Evolutionary conservation across 1,139 yeast genomes (phyloP), one percentile per base, ranked within the genome.

Genomic region (Hyphopichia burtonii): DNA sequence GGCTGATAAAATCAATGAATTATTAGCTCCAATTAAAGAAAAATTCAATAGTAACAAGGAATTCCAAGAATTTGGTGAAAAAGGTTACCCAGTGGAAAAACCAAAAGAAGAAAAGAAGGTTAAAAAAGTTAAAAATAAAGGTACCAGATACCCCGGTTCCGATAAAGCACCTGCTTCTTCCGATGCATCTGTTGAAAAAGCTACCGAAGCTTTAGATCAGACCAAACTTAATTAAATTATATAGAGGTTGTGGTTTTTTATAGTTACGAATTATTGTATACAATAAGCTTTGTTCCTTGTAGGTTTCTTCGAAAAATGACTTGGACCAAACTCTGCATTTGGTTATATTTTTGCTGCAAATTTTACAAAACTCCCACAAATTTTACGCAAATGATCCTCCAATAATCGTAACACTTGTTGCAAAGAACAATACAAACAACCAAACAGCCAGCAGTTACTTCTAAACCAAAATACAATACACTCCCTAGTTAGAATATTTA

Each of bases 61-160:
- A 52, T 90, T 87, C 71, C 86, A 81, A 65, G 86, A 80, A 46
- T 82, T 91, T 34, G 82, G 78, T 58, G 74, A 67, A 18, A 78
- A 82, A 55, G 99, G 97, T 37, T 94, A 94, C 73, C 96, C 97
- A 40, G 85, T 78, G 3, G 88, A 79, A 25, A 80, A 71, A 23
- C 76, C 75, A 39, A 80, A 78, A 55, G 69, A 68, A 51, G 84
- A 82, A 67, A 83, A 83, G 67, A 85, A 81, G 65, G 83, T 73
- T 44, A 83, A 82, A 71, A 83, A 83, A 65, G 75, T 62, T 34
- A 90, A 91, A 74, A 83, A 88, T 63, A 87, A 87, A 66, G 97
- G 97, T 46, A 61, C 87, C 19, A 80, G 79, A 66, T 86, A 86
- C 77, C 96, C 96, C 35, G 96, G 94, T 54, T 74, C 67, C 25